Percentiles rank a stretch among this genome's conserved stretches.
Conservation (phyloP, 2,329 filamentous ascomycete species). For the Cercospora sp. region DNA sequence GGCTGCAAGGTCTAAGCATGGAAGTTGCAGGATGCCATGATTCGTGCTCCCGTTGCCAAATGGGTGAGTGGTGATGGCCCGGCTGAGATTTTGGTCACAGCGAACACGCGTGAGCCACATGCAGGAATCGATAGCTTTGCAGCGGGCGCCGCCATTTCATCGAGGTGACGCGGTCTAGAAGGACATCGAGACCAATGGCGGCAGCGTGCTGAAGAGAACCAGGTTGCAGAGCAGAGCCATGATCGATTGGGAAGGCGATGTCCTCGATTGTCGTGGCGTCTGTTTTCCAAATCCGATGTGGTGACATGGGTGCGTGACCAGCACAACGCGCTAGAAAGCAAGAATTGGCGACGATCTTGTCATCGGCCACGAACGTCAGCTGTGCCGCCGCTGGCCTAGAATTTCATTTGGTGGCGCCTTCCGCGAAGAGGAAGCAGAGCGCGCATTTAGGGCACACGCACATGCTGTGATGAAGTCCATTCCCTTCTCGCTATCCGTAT, state of each 20-base stretch:
- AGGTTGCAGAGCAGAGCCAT: background rate
- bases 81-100: background rate
- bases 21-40: background rate
- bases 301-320: constrained; percentile 12
- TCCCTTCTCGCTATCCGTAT: background rate
- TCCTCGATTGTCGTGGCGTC: background rate
- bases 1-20: background rate
- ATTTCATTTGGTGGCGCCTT: constrained; percentile 1
- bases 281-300: background rate
- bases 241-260: background rate
- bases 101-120: background rate
- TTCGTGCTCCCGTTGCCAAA: background rate
- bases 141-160: background rate
- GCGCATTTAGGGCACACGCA: background rate
- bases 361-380: constrained; percentile 22
- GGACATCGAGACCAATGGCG: background rate
- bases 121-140: background rate
- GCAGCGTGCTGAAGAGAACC: background rate
- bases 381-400: constrained; percentile 4
- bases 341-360: constrained; percentile 20
- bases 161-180: background rate
- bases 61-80: background rate
- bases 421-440: background rate
- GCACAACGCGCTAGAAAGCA: constrained; percentile 15
- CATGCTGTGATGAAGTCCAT: background rate